These are phyloP conservation scores for Ogataea pignaliae DNA, from an alignment of 805 yeast species.

Conservation along the genomic window DNA sequence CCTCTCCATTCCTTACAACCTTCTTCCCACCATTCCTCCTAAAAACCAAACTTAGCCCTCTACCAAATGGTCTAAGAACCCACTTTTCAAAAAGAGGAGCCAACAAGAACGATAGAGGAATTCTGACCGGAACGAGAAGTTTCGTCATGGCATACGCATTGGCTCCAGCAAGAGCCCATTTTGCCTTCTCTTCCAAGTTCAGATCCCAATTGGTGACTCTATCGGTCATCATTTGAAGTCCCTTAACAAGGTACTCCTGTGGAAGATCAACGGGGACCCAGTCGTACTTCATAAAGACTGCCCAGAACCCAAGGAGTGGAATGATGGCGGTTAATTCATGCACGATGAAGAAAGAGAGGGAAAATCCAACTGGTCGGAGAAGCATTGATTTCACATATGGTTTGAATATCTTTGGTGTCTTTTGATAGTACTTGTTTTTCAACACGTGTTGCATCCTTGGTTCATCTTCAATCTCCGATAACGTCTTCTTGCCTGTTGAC, in stretches of 20 bases:
- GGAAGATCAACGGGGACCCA: conserved; percentile 44
- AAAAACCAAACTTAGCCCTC: conserved; percentile 15
- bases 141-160: conserved; percentile 33
- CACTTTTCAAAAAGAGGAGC: conserved; percentile 34
- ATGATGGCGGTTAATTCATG: conserved; percentile 52
- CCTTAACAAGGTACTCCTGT: conserved; percentile 43
- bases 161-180: conserved; percentile 31
- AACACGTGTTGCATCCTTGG: conserved; percentile 19
- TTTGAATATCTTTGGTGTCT: conserved; percentile 26
- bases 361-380: conserved; percentile 32
- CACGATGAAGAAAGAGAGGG: conserved; percentile 42
- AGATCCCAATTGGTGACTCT: conserved; percentile 27
- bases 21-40: conserved; percentile 12
- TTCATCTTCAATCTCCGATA: conserved; percentile 18
- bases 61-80: conserved; percentile 28
- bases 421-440: conserved; percentile 28
- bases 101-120: conserved; percentile 24
- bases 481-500: conserved; percentile 4
- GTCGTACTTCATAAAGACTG: conserved; percentile 38
- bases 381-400: conserved; percentile 30
- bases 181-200: conserved; percentile 24
- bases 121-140: conserved; percentile 26
- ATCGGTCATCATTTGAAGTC: conserved; percentile 41
- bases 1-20: background rate
- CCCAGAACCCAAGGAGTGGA: conserved; percentile 51